phyloP scores from a whole-genome alignment of 2,329 filamentous ascomycete species.

The Ophiognomonia clavigignenti-juglandacearum region DNA sequence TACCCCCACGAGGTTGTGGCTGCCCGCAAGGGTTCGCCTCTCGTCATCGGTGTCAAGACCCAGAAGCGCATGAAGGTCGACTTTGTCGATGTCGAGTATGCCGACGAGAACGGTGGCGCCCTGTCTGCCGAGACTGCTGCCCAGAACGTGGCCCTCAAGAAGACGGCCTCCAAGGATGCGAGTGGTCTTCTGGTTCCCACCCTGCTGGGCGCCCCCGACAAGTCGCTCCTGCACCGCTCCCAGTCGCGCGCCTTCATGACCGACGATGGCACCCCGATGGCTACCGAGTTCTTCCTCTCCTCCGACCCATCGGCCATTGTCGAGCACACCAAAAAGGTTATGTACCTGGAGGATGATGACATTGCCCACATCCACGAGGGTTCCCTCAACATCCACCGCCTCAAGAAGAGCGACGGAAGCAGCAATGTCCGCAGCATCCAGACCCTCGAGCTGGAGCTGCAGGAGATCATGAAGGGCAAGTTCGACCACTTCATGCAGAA shows the following conservation, averaged over 20 bases:
- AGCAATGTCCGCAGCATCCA: conserved; percentile 98
- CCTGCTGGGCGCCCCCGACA: conserved; percentile 86
- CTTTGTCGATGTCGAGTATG: conserved; percentile 98
- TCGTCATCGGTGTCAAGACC: conserved; percentile 95
- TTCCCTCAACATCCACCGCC: conserved; percentile 96
- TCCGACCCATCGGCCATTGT: conserved; percentile 98
- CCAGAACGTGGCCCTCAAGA: conserved; percentile 96
- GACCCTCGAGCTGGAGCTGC: conserved; percentile 96
- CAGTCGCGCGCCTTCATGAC: conserved; percentile 99
- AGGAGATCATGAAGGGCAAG: conserved; percentile 99
- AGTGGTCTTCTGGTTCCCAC: conserved; percentile 62
- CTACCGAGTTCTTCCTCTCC: conserved; percentile 98
- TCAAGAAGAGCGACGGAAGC: conserved; percentile 93
- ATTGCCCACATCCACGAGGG: conserved; percentile 99
- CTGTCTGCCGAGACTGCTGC: conserved; percentile 91
- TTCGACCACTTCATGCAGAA: conserved; percentile 99
- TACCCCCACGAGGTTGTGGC: conserved; percentile 98
- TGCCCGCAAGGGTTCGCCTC: conserved; percentile 94
- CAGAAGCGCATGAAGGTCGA: conserved; percentile 99
- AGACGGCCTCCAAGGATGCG: conserved; percentile 72
- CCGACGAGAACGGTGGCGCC: conserved; percentile 70
- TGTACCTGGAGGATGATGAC: conserved; percentile 99
- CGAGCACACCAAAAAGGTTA: conserved; percentile 99
- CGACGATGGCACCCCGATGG: conserved; percentile 95
- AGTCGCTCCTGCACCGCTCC: conserved; percentile 95